phyloP scores from a whole-genome alignment of 2,329 filamentous ascomycete species.

The Teratosphaeria pseudoeucalypti region DNA sequence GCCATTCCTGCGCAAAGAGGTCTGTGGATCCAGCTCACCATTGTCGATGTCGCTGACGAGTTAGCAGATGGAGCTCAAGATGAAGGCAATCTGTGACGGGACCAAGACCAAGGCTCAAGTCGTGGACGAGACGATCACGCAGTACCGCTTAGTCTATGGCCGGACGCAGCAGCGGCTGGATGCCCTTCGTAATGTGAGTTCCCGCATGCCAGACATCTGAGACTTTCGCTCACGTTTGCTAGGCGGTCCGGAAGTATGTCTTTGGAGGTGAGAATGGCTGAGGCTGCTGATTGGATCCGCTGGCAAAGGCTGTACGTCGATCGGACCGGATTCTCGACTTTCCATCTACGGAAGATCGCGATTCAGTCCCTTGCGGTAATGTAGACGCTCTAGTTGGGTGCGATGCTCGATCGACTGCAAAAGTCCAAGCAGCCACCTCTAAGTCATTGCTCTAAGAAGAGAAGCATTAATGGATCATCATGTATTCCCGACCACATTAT shows the following conservation, averaged over 20 bases:
- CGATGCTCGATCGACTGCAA: too few relatives aligned
- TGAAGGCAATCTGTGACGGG: conserved; percentile 94
- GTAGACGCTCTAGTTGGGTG: too few relatives aligned
- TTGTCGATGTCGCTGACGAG: conserved; percentile 1
- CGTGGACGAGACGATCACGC: conserved; percentile 69
- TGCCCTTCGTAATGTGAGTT: conserved; percentile 43
- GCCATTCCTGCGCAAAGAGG: conserved; percentile 87
- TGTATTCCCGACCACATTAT: too few relatives aligned
- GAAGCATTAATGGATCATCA: too few relatives aligned
- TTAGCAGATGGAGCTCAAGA: conserved; percentile 72
- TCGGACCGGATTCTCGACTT: not conserved
- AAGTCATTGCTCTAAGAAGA: too few relatives aligned
- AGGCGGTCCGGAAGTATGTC: conserved; percentile 15
- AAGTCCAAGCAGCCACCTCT: too few relatives aligned
- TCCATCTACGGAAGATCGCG: not conserved
- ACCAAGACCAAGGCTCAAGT: conserved; percentile 63
- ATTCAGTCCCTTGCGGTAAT: not conserved
- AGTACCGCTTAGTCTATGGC: conserved; percentile 78
- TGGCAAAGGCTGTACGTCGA: not conserved
- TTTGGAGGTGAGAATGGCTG: conserved; percentile 8
- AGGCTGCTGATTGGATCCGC: not conserved
- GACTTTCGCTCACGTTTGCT: conserved; percentile 1
- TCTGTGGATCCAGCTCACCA: conserved; percentile 15
- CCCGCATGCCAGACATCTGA: not conserved
- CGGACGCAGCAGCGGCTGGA: conserved; percentile 69